A percentile compares a stretch with the other conserved stretches of the same genome.
Conservation (phyloP, 2,329 filamentous ascomycete genomes). For the Juglanconis oblonga region DNA sequence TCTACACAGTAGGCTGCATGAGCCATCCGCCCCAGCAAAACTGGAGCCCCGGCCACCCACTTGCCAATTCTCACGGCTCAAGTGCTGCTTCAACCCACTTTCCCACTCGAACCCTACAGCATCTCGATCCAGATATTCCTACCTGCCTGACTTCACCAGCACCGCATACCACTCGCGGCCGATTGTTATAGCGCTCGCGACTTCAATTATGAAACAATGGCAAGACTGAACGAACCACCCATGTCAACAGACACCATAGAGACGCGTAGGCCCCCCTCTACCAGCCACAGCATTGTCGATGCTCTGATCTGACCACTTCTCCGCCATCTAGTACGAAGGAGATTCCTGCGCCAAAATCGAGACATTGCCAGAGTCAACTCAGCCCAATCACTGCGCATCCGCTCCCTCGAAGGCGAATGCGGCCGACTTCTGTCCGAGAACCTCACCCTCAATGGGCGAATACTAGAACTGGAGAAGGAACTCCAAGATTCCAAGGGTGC, state of each 20-base stretch:
- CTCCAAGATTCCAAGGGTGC: constrained; percentile 61
- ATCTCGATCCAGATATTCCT: constrained; percentile 10
- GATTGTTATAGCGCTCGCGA: background rate
- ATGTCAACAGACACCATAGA: constrained; percentile 68
- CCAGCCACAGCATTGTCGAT: constrained; percentile 2
- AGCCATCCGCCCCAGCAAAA: constrained; percentile 1
- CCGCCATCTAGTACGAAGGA: constrained; percentile 63
- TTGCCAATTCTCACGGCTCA: too few species aligned
- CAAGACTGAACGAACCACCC: constrained; percentile 74
- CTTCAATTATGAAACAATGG: constrained; percentile 56
- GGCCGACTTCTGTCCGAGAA: constrained; percentile 77
- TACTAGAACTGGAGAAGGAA: constrained; percentile 67
- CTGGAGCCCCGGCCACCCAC: too few species aligned
- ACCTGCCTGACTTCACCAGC: background rate
- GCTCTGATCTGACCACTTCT: constrained; percentile 20
- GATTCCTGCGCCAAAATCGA: constrained; percentile 79
- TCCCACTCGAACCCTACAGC: background rate
- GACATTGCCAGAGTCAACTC: constrained; percentile 80
- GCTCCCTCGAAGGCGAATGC: constrained; percentile 72
- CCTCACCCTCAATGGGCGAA: constrained; percentile 66
- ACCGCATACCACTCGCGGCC: background rate
- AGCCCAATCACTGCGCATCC: constrained; percentile 72
- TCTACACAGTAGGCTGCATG: background rate
- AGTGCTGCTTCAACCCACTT: background rate
- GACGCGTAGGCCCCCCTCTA: constrained; percentile 53